Evolutionary conservation across 805 yeast genomes (phyloP).

Genomic region (Lachancea lanzarotensis): DNA sequence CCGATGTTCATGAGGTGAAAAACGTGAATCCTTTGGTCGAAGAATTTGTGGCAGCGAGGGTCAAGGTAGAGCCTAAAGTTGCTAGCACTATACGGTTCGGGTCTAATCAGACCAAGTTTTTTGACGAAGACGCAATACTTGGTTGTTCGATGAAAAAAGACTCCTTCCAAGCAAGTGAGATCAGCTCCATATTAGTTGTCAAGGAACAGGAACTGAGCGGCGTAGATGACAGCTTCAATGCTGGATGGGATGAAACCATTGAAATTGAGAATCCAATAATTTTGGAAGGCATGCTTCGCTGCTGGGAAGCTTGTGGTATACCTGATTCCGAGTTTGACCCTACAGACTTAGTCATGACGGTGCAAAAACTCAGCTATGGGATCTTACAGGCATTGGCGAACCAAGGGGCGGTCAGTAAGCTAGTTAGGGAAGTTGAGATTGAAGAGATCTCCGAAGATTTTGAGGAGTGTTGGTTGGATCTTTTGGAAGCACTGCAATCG

Average conservation of each 20-base stretch:
- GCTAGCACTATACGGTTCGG: conserved; percentile 2
- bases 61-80: not conserved
- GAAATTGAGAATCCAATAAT: conserved; percentile 6
- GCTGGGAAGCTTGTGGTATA: conserved; percentile 8
- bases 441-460: conserved; percentile 3
- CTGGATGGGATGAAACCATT: conserved; percentile 7
- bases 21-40: conserved; percentile 6
- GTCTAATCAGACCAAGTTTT: conserved; percentile 3
- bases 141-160: not conserved
- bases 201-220: conserved; percentile 1
- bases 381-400: conserved; percentile 6
- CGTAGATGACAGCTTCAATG: conserved; percentile 1
- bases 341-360: conserved; percentile 5
- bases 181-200: conserved; percentile 2
- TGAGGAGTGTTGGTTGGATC: conserved; percentile 6
- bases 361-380: conserved; percentile 9
- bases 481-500: conserved; percentile 2
- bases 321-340: conserved; percentile 6
- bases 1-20: conserved; percentile 2
- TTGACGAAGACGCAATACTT: conserved; percentile 1
- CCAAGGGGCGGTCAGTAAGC: conserved; percentile 3
- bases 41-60: conserved; percentile 2
- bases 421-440: not conserved
- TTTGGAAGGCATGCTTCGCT: conserved; percentile 4
- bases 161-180: not conserved